Base-by-base conservation (phyloP, 2,329 filamentous ascomycete genomes). In the Monosporascus sp. region DNA sequence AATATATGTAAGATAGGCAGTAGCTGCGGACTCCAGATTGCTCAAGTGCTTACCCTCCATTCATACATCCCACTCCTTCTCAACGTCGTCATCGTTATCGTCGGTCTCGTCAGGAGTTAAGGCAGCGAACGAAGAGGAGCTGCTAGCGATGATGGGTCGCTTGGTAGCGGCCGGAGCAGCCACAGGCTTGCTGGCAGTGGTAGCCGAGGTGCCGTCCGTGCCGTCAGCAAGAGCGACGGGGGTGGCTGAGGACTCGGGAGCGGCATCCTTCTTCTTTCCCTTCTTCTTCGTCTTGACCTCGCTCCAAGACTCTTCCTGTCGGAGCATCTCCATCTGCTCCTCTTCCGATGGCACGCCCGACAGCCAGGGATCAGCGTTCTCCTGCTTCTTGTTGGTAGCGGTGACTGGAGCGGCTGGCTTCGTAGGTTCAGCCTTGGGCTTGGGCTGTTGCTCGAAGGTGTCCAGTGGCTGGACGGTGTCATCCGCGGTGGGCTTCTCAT, bases 241-340 rank as follows among this genome's bases (percentile, higher is more conserved):
- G 20, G 62, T 56, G 53, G 63, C 53, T 6, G 62, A 51, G 44
- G 62, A 58, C 53, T 76, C 70, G 20, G 66, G 68, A 7, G 72
- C 64, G 31, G 73, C 69, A 54, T 67, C 67, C 70, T 77, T 72
- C 66, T 74, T 75, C 66, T 72, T 72, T 49, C 66, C 61, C 61
- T 67, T 66, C 63, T 70, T 69, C 64, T 74, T 78, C 22, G 68
- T 69, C 57, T 71, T 72, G 49, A 87, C 84, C 35, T 82, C 83
- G 66, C 73, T 83, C 83, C 84, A 87, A 19, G 70, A 67, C 22
- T 69, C 68, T 44, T 75, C 72, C 59, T 83, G 71, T 61, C 78
- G 78, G 52, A 83, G 73, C 65, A 79, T 72, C 70, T 84, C 76
- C 60, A 85, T 72, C 70, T 85, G 82, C 68, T 85, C 79, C 67